Base-by-base conservation (phyloP, 2,329 filamentous ascomycete genomes). In the Fusarium anguioides region DNA sequence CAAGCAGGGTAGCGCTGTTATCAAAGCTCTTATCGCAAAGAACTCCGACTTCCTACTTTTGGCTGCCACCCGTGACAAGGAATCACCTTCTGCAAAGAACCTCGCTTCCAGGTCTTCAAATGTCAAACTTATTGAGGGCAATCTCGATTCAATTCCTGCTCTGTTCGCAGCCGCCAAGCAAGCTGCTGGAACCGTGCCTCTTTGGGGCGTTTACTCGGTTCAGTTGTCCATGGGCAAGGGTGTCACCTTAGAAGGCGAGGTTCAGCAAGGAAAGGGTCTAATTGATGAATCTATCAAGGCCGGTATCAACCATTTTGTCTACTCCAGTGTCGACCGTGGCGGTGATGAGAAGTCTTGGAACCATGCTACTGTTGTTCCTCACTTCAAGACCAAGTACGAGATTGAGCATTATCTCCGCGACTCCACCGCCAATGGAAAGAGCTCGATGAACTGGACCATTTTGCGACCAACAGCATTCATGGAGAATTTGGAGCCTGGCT, bases 221-320 rank as follows among this genome's bases (percentile, higher is more conserved):
- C 66, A 69, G 17, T n/a, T 63, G 0, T 63, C 65, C 5, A 52
- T 66, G 39, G 66, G 66, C 9, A 69, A 67, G 18, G 58, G 49
- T 1, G 47, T 54, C 9, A 55, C 53, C 3, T 36, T 67, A 0
- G 65, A 69, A 4, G 52, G 48, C 1, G 66, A 69, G 4, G 37
- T 66, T 0, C 44, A 45, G 4, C 65, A 68, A 33, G 64, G 65
- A n/a, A 68, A 68, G 24, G 59, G 40, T 5, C 54, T 68, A 2
- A 31, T 69, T 3, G 66, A 69, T 0, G 57, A 66, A 8, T 49
- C 66, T 29, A 29, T 29, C 9, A 29, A 29, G 10, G 27, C 27
- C 7, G 27, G 27, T 0, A 59, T 69, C 35, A 60, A 60, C 31
- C 23, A 46, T 2, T 86, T 74, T 55, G 72, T 74, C 8, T 69